A percentile compares a stretch with the other conserved stretches of the same genome.
Evolutionary conservation across 306 rosid species (phyloP).

Genomic region (Cucurbita pepo): DNA sequence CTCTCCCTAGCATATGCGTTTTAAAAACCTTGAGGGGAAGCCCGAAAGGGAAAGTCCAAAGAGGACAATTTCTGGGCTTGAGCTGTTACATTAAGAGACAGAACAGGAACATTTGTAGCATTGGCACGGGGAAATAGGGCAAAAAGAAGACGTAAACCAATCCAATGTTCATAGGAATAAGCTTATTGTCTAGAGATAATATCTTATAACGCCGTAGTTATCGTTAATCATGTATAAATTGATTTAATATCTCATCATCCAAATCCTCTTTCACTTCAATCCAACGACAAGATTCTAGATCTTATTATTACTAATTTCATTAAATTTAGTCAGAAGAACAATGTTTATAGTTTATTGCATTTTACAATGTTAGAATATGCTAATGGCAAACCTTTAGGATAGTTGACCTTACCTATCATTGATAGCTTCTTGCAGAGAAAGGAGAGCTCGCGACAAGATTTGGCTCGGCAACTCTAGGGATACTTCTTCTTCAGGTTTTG

Average conservation of each 20-base stretch:
- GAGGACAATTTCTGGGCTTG: no score
- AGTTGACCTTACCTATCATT: constrained; percentile 18
- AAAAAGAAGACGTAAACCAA: neutral
- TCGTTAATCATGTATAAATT: neutral
- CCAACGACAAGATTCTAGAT: neutral
- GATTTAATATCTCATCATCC: neutral
- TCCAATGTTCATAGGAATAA: neutral
- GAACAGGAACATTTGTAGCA: neutral
- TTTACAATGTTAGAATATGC: neutral
- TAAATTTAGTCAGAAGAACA: neutral
- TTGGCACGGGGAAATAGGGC: neutral
- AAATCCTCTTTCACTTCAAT: neutral
- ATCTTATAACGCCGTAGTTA: neutral
- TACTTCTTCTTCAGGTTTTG: constrained; percentile 85
- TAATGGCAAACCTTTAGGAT: constrained; percentile 12
- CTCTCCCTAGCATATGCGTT: no score
- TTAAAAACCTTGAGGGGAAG: no score
- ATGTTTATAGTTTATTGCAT: neutral
- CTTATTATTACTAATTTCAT: neutral
- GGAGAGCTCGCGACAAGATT: constrained; percentile 97
- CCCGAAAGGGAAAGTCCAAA: no score
- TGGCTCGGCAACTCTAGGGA: constrained; percentile 95
- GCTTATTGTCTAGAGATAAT: neutral
- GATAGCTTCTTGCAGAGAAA: constrained; percentile 96
- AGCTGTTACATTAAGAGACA: neutral